Base-by-base conservation (phyloP, 2,329 filamentous ascomycete genomes). In the Neobulgaria alba region DNA sequence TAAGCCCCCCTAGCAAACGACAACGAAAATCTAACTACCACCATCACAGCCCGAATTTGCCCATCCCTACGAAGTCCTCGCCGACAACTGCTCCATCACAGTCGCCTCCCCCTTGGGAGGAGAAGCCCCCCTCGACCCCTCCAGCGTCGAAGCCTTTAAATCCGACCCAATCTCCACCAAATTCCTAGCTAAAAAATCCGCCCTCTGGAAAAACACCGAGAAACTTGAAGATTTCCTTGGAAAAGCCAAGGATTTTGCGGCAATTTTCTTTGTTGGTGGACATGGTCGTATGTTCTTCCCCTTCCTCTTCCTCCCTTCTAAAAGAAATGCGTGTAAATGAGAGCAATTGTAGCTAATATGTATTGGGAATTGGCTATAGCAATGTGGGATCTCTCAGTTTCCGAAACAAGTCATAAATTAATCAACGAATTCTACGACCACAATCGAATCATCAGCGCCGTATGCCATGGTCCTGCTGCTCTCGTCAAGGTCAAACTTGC, bases 381-480 rank as follows among this genome's bases (percentile, higher is more conserved):
- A 53, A 79, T 85, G 75, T 83, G 72, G 60, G 80, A 85, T 57
- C 73, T 85, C n/a, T 71, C 69, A 43, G 62, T 65, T 44, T 72
- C 81, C 55, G 49, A 62, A 16, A 63, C 67, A 14, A 77, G 73
- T 14, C 70, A 74, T 49, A 61, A 68, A 45, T 62, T 85, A 33
- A 75, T 79, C 50, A 61, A 65, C 42, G 75, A 82, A 58, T 82
- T 85, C 58, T 72, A 69, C 54, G 64, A 66, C 29, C 67, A 70
- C 2, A 74, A 69, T 44, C 82, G 81, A 65, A 66, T 76, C 36
- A 71, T 84, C 7, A 63, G 72, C 0, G 73, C 79, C 2, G 76
- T 85, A 30, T 85, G 80, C 66, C 80, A 85, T 60, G 80, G 78
- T 4, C 74, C 79, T 2, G 73, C 72, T 3, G 80, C 72, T 9